A percentile compares a stretch with the other conserved stretches of the same genome.
Conservation (phyloP, 2,329 filamentous ascomycete species). For the Spiromastix sp. region DNA sequence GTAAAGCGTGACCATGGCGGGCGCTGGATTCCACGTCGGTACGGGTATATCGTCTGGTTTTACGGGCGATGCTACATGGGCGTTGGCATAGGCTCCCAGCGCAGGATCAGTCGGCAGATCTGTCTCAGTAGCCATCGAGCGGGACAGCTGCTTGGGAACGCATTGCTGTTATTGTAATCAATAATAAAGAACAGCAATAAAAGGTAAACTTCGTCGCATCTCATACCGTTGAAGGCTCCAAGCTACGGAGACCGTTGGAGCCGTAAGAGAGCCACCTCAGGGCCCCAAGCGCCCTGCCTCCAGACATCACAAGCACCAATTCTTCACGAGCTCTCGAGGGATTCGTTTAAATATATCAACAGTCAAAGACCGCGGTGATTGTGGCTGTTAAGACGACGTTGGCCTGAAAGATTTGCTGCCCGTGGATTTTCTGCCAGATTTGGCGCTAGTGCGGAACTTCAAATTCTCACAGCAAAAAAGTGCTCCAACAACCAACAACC, state of each 20-base stretch:
- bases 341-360: too few relatives aligned
- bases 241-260: constrained; percentile 14
- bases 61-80: constrained; percentile 7
- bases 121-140: constrained; percentile 41
- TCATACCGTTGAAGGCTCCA: constrained; percentile 7
- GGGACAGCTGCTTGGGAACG: constrained; percentile 8
- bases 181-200: constrained; percentile 2
- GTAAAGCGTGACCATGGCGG: constrained; percentile 78
- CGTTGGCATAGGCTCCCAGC: constrained; percentile 15
- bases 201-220: background rate
- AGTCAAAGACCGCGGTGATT: too few relatives aligned
- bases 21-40: constrained; percentile 33
- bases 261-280: constrained; percentile 29
- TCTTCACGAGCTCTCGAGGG: too few relatives aligned
- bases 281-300: constrained; percentile 25
- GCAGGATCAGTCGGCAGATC: constrained; percentile 19
- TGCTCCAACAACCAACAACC: constrained; percentile 11
- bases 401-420: too few relatives aligned
- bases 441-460: constrained; percentile 13
- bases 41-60: constrained; percentile 13
- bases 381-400: too few relatives aligned
- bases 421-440: constrained; percentile 10
- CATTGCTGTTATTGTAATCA: constrained; percentile 9
- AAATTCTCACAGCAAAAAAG: constrained; percentile 12
- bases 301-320: constrained; percentile 23